Conservation (phyloP, 768 basidiomycete genomes). For the Psilocybe sp. region DNA sequence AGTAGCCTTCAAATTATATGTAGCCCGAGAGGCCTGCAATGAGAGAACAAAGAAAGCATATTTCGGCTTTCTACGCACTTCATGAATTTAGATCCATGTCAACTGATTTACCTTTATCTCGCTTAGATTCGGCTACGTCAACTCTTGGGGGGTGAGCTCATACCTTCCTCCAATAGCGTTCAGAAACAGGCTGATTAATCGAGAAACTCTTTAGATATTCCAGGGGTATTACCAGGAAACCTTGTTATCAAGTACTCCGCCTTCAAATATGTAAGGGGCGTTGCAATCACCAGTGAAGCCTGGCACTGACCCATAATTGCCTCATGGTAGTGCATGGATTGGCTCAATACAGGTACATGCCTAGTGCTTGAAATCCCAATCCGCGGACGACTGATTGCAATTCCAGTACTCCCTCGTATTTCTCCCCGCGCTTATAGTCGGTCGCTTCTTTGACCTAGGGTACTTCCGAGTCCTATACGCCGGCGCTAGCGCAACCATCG, state of each 20-base stretch:
- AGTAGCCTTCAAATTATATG: no score
- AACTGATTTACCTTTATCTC: slow-evolving; percentile 11
- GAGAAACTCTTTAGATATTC: slow-evolving; percentile 47
- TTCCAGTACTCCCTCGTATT: slow-evolving; percentile 60
- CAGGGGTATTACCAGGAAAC: slow-evolving; percentile 68
- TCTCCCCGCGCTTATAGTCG: slow-evolving; percentile 58
- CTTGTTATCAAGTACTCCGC: slow-evolving; percentile 42
- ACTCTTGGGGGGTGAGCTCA: slow-evolving; percentile 67
- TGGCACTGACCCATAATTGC: not conserved
- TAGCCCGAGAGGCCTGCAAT: no score
- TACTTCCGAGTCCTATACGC: slow-evolving; percentile 53
- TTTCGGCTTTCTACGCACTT: not conserved
- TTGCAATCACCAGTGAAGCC: not conserved
- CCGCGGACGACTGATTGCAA: not conserved
- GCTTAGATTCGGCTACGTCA: slow-evolving; percentile 62
- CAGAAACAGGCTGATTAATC: not conserved
- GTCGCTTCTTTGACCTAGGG: slow-evolving; percentile 74
- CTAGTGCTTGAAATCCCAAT: not conserved
- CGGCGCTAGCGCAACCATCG: slow-evolving; percentile 44
- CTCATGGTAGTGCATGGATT: slow-evolving; percentile 63
- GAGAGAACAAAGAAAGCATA: no score
- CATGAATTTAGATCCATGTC: not conserved
- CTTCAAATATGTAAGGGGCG: slow-evolving; percentile 60
- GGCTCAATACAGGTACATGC: slow-evolving; percentile 63
- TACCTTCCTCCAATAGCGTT: not conserved